Conservation (phyloP, 1,139 yeast genomes). For the Geotrichum bryndzae region DNA sequence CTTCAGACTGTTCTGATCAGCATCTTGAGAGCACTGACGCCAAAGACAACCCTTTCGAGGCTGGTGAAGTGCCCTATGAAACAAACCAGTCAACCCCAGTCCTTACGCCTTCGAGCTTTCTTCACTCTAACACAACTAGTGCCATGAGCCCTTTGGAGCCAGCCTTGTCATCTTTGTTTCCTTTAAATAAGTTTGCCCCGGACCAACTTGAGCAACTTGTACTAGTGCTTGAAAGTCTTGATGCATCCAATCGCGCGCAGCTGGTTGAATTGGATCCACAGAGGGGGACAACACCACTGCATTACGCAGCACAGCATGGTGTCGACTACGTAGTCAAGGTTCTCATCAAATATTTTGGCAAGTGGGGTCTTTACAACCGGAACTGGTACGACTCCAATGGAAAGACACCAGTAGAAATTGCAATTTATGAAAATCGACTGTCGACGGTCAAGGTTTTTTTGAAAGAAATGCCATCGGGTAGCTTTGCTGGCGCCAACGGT, state of each 20-base stretch:
- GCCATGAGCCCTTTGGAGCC: background rate
- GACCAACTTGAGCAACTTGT: background rate
- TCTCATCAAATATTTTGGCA: conserved; percentile 47
- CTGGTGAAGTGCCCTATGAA: background rate
- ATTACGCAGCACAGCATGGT: conserved; percentile 87
- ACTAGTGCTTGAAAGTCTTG: background rate
- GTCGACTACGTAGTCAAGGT: conserved; percentile 55
- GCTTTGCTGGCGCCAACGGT: conserved; percentile 39
- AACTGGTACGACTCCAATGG: conserved; percentile 83
- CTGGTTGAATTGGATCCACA: background rate
- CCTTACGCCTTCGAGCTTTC: background rate
- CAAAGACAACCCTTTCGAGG: background rate
- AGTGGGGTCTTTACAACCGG: conserved; percentile 45
- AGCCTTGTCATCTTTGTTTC: background rate
- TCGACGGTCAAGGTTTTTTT: conserved; percentile 61
- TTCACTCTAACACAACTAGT: background rate
- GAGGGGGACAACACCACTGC: conserved; percentile 57
- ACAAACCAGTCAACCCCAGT: background rate
- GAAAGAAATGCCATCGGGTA: conserved; percentile 37
- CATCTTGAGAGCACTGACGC: background rate
- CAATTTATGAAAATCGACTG: conserved; percentile 80
- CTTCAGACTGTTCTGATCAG: background rate
- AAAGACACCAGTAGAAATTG: conserved; percentile 74
- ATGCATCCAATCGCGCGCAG: background rate
- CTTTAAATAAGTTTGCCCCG: background rate